These are phyloP conservation scores for Priceomyces melissophilus DNA, from an alignment of 805 yeast genomes.

Conservation along the genomic window DNA sequence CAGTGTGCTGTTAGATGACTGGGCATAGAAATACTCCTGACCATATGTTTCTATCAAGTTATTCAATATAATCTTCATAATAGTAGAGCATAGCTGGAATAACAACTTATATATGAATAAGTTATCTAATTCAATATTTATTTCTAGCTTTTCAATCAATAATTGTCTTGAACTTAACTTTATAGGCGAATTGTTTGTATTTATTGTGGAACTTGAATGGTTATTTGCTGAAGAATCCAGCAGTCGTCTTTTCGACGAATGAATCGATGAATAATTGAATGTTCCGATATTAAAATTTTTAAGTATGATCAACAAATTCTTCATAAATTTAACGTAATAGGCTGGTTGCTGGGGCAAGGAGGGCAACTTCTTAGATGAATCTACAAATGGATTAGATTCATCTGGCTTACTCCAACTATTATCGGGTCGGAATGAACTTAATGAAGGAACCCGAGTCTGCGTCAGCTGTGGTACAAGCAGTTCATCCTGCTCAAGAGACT, in stretches of 20 bases:
- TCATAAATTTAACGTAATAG: slow-evolving; percentile 32
- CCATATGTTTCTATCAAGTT: slow-evolving; percentile 15
- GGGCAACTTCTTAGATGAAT: neutral
- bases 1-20: neutral
- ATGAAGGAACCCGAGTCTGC: slow-evolving; percentile 16
- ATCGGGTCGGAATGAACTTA: slow-evolving; percentile 6
- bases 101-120: slow-evolving; percentile 36
- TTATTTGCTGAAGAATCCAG: slow-evolving; percentile 10
- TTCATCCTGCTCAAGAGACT: slow-evolving; percentile 33
- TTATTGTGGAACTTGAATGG: slow-evolving; percentile 9
- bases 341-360: slow-evolving; percentile 16
- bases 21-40: neutral
- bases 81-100: slow-evolving; percentile 24
- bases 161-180: slow-evolving; percentile 38
- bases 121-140: slow-evolving; percentile 38
- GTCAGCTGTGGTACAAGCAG: slow-evolving; percentile 23
- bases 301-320: slow-evolving; percentile 28
- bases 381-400: slow-evolving; percentile 7
- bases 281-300: slow-evolving; percentile 40
- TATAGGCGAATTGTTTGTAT: slow-evolving; percentile 32
- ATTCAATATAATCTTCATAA: slow-evolving; percentile 23
- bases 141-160: slow-evolving; percentile 41
- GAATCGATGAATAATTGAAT: neutral
- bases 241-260: slow-evolving; percentile 1
- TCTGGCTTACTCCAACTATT: slow-evolving; percentile 3